These are phyloP conservation scores for Debaryomyces subglobosus DNA, from an alignment of 1,139 yeast species.

Conservation along the genomic window DNA sequence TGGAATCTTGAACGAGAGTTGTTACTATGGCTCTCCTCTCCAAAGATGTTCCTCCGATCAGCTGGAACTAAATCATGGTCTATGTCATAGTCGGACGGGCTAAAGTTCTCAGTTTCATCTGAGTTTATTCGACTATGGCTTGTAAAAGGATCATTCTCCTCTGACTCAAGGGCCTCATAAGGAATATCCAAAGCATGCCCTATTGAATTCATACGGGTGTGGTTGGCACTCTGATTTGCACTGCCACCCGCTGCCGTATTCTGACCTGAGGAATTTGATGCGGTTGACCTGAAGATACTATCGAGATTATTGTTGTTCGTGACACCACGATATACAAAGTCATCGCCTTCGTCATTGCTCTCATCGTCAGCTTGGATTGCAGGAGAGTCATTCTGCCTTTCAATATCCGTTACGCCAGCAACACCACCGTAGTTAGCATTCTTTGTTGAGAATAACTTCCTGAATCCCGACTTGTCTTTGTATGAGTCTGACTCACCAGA, in stretches of 20 bases:
- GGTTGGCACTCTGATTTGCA: conserved; percentile 13
- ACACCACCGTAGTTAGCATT: conserved; percentile 19
- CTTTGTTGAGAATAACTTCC: conserved; percentile 35
- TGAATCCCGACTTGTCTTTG: conserved; percentile 28
- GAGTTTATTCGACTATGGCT: conserved; percentile 9
- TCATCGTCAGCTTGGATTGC: conserved; percentile 10
- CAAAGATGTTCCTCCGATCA: conserved; percentile 18
- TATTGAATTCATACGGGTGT: conserved; percentile 14
- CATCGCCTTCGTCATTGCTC: conserved; percentile 27
- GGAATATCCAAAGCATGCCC: conserved; percentile 10
- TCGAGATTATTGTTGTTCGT: conserved; percentile 48
- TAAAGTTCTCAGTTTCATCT: conserved; percentile 18
- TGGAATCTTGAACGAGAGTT: conserved; percentile 29
- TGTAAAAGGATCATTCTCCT: conserved; percentile 7
- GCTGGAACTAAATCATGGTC: conserved; percentile 14
- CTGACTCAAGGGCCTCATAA: conserved; percentile 5
- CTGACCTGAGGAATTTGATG: conserved; percentile 27
- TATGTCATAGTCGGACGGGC: conserved; percentile 11
- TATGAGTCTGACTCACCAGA: conserved; percentile 16
- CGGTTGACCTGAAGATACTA: conserved; percentile 30
- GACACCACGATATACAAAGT: conserved; percentile 51
- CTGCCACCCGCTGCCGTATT: conserved; percentile 20
- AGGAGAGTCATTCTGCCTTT: conserved; percentile 8
- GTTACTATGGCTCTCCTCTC: conserved; percentile 22
- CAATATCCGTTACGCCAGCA: conserved; percentile 13